Conservation (phyloP, 208 protist species). For the Trypanosoma melophagium region DNA sequence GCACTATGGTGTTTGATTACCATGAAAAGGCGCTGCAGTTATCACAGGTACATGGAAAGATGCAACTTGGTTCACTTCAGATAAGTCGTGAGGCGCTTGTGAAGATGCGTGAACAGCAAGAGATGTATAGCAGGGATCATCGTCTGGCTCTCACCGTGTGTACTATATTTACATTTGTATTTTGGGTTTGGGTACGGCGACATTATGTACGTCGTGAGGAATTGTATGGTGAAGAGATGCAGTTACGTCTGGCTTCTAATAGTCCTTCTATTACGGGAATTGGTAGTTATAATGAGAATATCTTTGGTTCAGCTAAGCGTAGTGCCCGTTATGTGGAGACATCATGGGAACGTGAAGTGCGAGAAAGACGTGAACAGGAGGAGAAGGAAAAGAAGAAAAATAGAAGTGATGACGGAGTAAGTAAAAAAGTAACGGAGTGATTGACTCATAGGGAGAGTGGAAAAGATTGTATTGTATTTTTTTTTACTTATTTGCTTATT, state of each 20-base stretch:
- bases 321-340: conserved; percentile 65
- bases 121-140: conserved; percentile 80
- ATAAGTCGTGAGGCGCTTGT: conserved; percentile 79
- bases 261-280: conserved; percentile 47
- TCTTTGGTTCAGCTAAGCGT: conserved; percentile 64
- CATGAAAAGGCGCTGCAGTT: conserved; percentile 87
- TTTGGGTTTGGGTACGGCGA: conserved; percentile 86
- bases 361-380: conserved; percentile 48
- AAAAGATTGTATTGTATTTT: neutral
- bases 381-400: conserved; percentile 27
- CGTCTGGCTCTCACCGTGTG: conserved; percentile 60
- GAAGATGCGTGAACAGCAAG: conserved; percentile 83
- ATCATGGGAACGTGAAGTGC: conserved; percentile 77
- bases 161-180: conserved; percentile 53
- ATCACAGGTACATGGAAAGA: conserved; percentile 85
- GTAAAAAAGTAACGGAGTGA: neutral
- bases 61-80: conserved; percentile 75
- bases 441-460: neutral
- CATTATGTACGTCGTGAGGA: conserved; percentile 71
- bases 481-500: neutral
- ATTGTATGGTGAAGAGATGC: conserved; percentile 29
- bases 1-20: conserved; percentile 87
- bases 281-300: conserved; percentile 63
- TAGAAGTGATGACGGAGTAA: neutral
- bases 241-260: conserved; percentile 17